Evolutionary conservation across 1,284 basidiomycete species (phyloP).

Genomic region (Ceratobasidium sp.): DNA sequence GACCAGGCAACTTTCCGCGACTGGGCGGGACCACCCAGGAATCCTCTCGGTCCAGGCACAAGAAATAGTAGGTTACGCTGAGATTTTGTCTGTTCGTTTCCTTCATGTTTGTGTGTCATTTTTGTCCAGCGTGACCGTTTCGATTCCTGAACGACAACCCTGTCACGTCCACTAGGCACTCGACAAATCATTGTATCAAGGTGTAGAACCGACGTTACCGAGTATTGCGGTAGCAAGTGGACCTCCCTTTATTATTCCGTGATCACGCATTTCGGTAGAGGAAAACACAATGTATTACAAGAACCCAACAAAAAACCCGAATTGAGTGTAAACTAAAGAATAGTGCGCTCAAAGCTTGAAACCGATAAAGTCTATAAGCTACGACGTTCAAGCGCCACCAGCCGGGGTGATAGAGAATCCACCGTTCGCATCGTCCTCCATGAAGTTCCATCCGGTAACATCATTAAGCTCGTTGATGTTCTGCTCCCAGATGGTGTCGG

Average conservation of each 20-base stretch:
- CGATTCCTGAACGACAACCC: too few species aligned
- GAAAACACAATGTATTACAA: too few species aligned
- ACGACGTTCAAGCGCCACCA: neutral
- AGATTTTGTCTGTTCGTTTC: neutral
- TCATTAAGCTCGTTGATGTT: constrained; percentile 38
- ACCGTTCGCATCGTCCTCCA: constrained; percentile 20
- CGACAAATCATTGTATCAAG: neutral
- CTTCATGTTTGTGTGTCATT: neutral
- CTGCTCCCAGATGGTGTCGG: constrained; percentile 26
- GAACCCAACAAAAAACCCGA: too few species aligned
- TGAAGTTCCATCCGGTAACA: constrained; percentile 38
- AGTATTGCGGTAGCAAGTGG: too few species aligned
- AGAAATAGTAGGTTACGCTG: neutral
- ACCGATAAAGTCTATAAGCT: too few species aligned
- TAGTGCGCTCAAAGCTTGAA: too few species aligned
- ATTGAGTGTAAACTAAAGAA: too few species aligned
- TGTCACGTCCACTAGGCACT: neutral
- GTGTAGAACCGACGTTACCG: too few species aligned
- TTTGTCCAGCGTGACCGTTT: neutral
- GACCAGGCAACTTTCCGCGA: neutral
- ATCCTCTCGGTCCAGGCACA: neutral
- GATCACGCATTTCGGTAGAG: too few species aligned
- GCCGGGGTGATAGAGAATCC: neutral
- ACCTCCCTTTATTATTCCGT: too few species aligned
- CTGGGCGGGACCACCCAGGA: neutral